Base-by-base conservation (phyloP, 495 filamentous ascomycete genomes). In the Emericellopsis terricola region DNA sequence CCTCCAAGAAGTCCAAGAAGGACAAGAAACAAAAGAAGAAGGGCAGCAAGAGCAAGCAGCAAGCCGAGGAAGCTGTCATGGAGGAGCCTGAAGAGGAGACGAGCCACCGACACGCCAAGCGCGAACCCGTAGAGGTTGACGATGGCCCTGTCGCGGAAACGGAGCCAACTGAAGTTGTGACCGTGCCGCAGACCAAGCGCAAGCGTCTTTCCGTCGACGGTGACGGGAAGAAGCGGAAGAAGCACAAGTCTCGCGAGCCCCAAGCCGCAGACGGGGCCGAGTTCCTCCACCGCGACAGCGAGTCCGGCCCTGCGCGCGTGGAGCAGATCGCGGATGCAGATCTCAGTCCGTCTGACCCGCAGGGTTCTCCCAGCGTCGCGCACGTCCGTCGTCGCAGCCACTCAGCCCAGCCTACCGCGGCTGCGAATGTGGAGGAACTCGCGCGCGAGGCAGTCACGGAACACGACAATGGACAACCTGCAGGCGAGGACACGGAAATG, bases 201-300 rank as follows among this genome's bases (percentile, higher is more conserved):
- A 35, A 35, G 13, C 21, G 33, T 3, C 24, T 17, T 19, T 9
- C 13, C 6, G 15, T 23, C 18, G 33, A 35, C 8, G 21, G 19
- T 26, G 33, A 11, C 15, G 33, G 24, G 5, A 15, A 23, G 19
- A 35, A 35, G 33, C 33, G 33, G 13, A 35, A 35, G 21, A 35
- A 35, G 23, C 21, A 23, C 15, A 72, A 35, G 15, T 15, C 19
- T 1, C 4, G 17, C 16, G 33, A 23, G 1, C 10, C 21, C 14
- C 20, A 15, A 11, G 33, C 24, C 2, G 6, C 21, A 35, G 19
- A 35, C 19, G 33, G 24, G 11, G 15, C 18, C 18, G 17, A 19
- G 7, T 33, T 21, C n/a, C 17, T 33, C 8, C 18, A 21, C 15
- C 3, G 8, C 17, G 18, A 33, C 14, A 33, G 13, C 17, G 13